Evolutionary conservation across 2,329 filamentous ascomycete genomes (phyloP).

Genomic region (Fusarium chaquense): DNA sequence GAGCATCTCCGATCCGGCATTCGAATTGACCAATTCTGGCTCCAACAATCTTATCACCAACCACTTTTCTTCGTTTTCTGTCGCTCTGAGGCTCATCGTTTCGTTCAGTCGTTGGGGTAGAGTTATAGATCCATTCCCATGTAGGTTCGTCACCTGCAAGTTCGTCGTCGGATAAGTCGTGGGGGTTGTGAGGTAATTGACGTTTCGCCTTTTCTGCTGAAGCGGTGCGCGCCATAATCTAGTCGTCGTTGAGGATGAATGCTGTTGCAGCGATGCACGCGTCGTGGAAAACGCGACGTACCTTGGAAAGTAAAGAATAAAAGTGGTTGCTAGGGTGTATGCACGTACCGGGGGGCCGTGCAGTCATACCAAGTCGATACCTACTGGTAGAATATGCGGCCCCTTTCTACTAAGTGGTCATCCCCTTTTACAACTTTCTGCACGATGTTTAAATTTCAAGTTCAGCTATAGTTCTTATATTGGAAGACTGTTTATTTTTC

Average conservation of each 20-base stretch:
- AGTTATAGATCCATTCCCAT: constrained; percentile 83
- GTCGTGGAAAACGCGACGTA: constrained; percentile 49
- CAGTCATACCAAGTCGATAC: not conserved
- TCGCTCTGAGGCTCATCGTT: constrained; percentile 48
- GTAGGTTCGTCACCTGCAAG: constrained; percentile 77
- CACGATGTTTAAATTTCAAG: not conserved
- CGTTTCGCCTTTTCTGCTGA: constrained; percentile 35
- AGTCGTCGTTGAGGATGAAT: constrained; percentile 23
- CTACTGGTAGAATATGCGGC: not conserved
- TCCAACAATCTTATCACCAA: constrained; percentile 73
- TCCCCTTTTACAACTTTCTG: not conserved
- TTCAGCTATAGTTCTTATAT: not conserved
- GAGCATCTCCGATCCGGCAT: constrained; percentile 83
- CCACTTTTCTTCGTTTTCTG: constrained; percentile 53
- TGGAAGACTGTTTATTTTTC: not conserved
- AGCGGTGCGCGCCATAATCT: constrained; percentile 45
- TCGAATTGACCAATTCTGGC: constrained; percentile 85
- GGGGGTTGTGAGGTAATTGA: constrained; percentile 13
- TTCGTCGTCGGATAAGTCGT: constrained; percentile 88
- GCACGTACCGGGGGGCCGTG: constrained; percentile 38
- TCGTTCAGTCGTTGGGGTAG: constrained; percentile 48
- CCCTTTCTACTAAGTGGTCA: not conserved
- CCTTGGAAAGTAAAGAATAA: constrained; percentile 21
- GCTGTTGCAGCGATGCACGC: constrained; percentile 42
- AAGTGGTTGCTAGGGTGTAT: constrained; percentile 40